A percentile compares a stretch with the other conserved stretches of the same genome.
Evolutionary conservation across 495 filamentous ascomycete genomes (phyloP).

Genomic region (Halenospora varia): DNA sequence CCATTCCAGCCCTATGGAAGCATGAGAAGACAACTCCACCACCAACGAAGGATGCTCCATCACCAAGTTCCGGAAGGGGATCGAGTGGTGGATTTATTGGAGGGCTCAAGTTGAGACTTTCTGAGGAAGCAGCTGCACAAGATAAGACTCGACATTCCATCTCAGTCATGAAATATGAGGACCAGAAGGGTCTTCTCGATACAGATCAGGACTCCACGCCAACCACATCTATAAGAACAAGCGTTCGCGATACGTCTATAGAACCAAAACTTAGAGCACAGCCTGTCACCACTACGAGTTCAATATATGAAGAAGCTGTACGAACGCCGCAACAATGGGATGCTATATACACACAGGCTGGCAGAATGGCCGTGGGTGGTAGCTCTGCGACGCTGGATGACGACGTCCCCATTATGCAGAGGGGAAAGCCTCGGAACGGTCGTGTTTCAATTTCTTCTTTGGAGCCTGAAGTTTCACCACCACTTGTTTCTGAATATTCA

Average conservation of each 20-base stretch:
- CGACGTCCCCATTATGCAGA: constrained; percentile 14
- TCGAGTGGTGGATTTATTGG: constrained; percentile 24
- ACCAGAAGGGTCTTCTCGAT: not conserved
- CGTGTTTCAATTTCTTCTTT: constrained; percentile 13
- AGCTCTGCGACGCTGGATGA: not conserved
- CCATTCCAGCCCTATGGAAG: constrained; percentile 12
- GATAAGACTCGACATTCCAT: constrained; percentile 9
- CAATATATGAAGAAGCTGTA: constrained; percentile 10
- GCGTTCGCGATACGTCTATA: not conserved
- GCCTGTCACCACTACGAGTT: not conserved
- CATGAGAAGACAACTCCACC: constrained; percentile 3
- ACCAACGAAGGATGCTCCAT: not conserved
- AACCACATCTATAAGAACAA: not conserved
- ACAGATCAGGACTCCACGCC: not conserved
- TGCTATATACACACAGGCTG: constrained; percentile 13
- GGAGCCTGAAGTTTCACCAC: not conserved
- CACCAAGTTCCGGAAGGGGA: not conserved
- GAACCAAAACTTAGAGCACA: not conserved
- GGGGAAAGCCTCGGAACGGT: constrained; percentile 1
- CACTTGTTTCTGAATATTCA: not conserved
- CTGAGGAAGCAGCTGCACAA: constrained; percentile 21
- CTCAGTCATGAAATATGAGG: not conserved
- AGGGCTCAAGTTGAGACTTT: constrained; percentile 26
- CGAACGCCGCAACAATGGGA: constrained; percentile 19
- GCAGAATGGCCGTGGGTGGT: not conserved